phyloP scores from a whole-genome alignment of 129 eudicot genomes.

The Rutidosis leptorrhynchoides region DNA sequence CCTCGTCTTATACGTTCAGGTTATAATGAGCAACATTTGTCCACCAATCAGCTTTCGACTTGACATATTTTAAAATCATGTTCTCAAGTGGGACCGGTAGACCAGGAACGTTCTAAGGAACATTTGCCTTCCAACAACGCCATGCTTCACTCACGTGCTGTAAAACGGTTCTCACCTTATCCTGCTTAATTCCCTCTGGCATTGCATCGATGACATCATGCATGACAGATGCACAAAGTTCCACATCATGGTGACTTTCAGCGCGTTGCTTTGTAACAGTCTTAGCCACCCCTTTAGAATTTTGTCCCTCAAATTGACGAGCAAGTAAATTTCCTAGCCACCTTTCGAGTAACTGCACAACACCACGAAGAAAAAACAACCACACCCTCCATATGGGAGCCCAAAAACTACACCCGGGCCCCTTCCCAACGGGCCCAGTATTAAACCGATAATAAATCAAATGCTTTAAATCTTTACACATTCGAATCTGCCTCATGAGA shows the following conservation, averaged over 20 bases:
- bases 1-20: slow-evolving; percentile 95
- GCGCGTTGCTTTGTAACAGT: slow-evolving; percentile 97
- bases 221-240: slow-evolving; percentile 98
- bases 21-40: slow-evolving; percentile 97
- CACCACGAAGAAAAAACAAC: slow-evolving; percentile 95
- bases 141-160: slow-evolving; percentile 99
- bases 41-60: slow-evolving; percentile 98
- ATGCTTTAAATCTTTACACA: too few relatives aligned
- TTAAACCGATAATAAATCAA: too few relatives aligned
- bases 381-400: slow-evolving; percentile 99
- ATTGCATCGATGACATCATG: slow-evolving; percentile 97
- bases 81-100: slow-evolving; percentile 93
- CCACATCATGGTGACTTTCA: slow-evolving; percentile 93
- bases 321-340: slow-evolving; percentile 98
- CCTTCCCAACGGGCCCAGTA: slow-evolving; percentile 98
- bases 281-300: slow-evolving; percentile 94
- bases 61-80: slow-evolving; percentile 93
- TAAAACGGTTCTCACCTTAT: slow-evolving; percentile 86
- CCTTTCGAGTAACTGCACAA: slow-evolving; percentile 86
- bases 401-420: slow-evolving; percentile 99
- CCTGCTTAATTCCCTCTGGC: slow-evolving; percentile 99
- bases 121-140: too few relatives aligned
- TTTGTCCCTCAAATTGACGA: slow-evolving; percentile 94
- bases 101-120: slow-evolving; percentile 99
- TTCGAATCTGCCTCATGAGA: too few relatives aligned